Base-by-base conservation (phyloP, 2,329 filamentous ascomycete genomes). In the Dichotomopilus funicola region DNA sequence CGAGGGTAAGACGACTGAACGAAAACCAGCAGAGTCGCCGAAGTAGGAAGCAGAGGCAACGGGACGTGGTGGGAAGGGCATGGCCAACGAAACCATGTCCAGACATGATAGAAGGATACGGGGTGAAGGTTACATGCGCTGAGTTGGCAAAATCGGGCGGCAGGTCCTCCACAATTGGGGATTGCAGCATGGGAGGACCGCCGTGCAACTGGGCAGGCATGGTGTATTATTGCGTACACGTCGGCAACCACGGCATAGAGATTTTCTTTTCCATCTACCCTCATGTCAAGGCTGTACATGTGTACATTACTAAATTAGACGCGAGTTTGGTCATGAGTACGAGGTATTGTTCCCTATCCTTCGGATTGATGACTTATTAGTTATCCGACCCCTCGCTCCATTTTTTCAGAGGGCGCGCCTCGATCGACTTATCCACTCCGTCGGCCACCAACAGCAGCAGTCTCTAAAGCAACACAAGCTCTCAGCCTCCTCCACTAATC, bases 231-330 rank as follows among this genome's bases (percentile, higher is more conserved):
- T 71, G 54, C 50, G 50, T 67, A 71, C 69, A 70, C 44, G 48
- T 57, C 53, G 51, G 40, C 52, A 55, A 56, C 55, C 52, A 70
- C 72, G 72, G 71, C 74, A 77, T 77, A 78, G 75, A 78, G 68
- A 70, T 64, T 66, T 59, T 40, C 50, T 54, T 74, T 73, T 73
- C 49, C 13, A 48, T 70, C 68, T 73, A 72, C 68, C 66, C 69
- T 72, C 68, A 67, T 72, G 70, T 68, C 73, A 69, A 64, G 63
- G 69, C 70, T 78, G 73, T 76, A 76, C 73, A 75, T 73, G 72
- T 78, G 76, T 79, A 78, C 73, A 76, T 75, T 78, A 78, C 67
- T 72, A 69, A 73, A 72, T 71, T 78, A 77, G 75, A 78, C 48
- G 53, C 38, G 55, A 49, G 41, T 51, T 57, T 27, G 19, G 19